Evolutionary conservation across 176 grass and related monocot genomes (phyloP), one percentile per base, ranked within the genome.

Genomic region (Carex pumila): DNA sequence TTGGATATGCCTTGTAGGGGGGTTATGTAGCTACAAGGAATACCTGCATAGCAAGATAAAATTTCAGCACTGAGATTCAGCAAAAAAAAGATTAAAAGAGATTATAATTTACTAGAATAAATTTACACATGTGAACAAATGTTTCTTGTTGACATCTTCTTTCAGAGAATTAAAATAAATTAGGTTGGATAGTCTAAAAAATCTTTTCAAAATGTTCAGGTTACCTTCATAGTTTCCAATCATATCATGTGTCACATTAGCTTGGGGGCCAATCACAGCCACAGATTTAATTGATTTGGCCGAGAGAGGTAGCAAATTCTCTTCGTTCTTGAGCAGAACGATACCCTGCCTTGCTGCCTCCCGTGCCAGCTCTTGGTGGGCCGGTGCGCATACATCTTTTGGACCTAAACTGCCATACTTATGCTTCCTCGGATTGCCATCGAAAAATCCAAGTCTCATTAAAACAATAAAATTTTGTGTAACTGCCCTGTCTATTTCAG

Each of bases 171-270:
- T 39, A 54, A 54, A 53, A 60, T 43, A 47, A 25, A 14, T 30
- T 12, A 8, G 77, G 58, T 3, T 6, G 30, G 53, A 14, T 21
- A 41, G 34, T 54, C 8, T 9, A 0, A 9, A 57, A 31, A 8
- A 21, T 13, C 12, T 39, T 36, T 79, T 9, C 12, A 1, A 9
- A 30, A 25, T 21, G 63, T 3, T 32, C 22, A 60, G 18, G 1
- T 11, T 62, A 92, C 95, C 96, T 86, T 93, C 88, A 61, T 98
- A 98, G 77, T 98, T 95, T 32, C 96, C 96, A 47, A 98, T 92
- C 96, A 98, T 98, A 84, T 86, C 88, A 71, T 84, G 82, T 87
- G 91, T 94, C 85, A 87, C 96, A 61, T 93, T 93, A 62, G 91
- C 92, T 7, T 98, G 88, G 31, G 96, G 96, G 19, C 96, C 96